phyloP scores from a whole-genome alignment of 192 early-diverging fungal species.

The Coemansia sp. region DNA sequence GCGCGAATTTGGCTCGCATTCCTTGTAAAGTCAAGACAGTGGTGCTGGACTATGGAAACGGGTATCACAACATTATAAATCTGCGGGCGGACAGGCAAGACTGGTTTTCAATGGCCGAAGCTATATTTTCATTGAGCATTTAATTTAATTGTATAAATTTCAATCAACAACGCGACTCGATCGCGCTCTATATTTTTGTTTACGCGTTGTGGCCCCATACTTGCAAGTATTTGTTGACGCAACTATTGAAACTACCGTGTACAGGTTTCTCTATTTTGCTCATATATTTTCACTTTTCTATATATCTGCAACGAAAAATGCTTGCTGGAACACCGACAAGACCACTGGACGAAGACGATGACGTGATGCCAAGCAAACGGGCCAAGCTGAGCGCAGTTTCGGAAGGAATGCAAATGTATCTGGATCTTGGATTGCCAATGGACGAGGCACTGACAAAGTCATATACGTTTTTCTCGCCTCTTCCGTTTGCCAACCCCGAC shows the following conservation, averaged over 20 bases:
- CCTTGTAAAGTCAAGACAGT: not conserved
- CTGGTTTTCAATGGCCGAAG: not conserved
- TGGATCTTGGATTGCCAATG: slow-evolving; percentile 25
- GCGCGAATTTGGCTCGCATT: not conserved
- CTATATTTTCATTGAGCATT: not conserved
- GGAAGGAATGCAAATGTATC: slow-evolving; percentile 4
- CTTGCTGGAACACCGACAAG: not conserved
- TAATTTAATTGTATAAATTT: not conserved
- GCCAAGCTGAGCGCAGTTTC: not conserved
- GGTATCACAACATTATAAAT: not conserved
- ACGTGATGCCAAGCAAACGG: slow-evolving; percentile 12
- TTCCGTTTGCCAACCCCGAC: not conserved
- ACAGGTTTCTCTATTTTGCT: not conserved
- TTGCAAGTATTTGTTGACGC: not conserved
- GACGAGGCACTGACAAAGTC: slow-evolving; percentile 25
- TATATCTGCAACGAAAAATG: not conserved
- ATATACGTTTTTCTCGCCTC: slow-evolving; percentile 42
- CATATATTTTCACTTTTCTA: not conserved
- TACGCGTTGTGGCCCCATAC: not conserved
- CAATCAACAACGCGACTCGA: not conserved
- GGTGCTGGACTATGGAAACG: not conserved
- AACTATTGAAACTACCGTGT: too few relatives aligned
- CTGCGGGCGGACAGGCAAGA: not conserved
- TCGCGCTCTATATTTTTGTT: not conserved
- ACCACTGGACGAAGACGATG: slow-evolving; percentile 7